These are phyloP conservation scores for Pseudocercospora cruenta DNA, from an alignment of 2,329 filamentous ascomycete species.

Conservation along the genomic window DNA sequence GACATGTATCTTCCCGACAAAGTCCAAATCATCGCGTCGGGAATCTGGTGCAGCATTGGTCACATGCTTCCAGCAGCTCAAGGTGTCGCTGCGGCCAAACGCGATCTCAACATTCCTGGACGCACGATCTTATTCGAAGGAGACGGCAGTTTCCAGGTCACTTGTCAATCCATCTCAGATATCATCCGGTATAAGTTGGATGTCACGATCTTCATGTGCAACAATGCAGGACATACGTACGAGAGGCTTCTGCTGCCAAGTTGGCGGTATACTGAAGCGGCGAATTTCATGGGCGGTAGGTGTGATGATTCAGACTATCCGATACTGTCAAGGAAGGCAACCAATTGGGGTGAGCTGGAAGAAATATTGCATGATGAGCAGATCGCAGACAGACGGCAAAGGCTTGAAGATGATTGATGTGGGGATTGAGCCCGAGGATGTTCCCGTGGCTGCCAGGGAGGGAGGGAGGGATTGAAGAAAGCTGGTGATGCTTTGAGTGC, in stretches of 20 bases:
- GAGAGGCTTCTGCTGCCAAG: constrained; percentile 48
- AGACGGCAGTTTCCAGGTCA: constrained; percentile 48
- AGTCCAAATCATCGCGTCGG: constrained; percentile 77
- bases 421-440: constrained; percentile 4
- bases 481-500: constrained; percentile 3
- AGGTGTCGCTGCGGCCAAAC: constrained; percentile 75
- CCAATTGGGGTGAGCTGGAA: constrained; percentile 12
- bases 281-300: constrained; percentile 17
- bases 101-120: constrained; percentile 54
- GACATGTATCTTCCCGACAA: constrained; percentile 76
- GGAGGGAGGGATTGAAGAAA: constrained; percentile 4
- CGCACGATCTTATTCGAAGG: constrained; percentile 55
- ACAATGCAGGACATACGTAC: constrained; percentile 53
- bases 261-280: constrained; percentile 17
- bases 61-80: constrained; percentile 66
- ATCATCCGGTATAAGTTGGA: constrained; percentile 55
- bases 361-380: not conserved
- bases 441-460: not conserved
- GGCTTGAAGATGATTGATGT: constrained; percentile 13
- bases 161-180: constrained; percentile 66
- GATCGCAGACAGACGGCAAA: not conserved
- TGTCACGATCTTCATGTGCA: constrained; percentile 46
- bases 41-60: constrained; percentile 71
- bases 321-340: not conserved
- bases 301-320: not conserved